phyloP scores from a whole-genome alignment of 768 basidiomycete species.

The Boletus bicolor region DNA sequence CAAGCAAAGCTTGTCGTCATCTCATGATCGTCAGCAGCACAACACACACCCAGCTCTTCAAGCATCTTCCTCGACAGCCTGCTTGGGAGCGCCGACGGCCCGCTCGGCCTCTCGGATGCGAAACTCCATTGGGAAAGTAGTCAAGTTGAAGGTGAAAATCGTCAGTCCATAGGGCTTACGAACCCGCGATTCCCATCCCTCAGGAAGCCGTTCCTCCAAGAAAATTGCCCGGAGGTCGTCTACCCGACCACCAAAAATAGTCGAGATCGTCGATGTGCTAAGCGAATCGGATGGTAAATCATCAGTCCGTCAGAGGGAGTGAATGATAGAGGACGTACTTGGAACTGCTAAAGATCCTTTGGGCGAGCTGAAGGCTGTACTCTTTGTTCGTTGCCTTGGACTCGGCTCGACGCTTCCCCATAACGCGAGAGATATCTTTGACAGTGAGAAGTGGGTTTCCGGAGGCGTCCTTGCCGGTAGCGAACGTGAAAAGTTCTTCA shows the following conservation, averaged over 20 bases:
- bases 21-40: background rate
- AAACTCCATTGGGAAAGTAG: slow-evolving; percentile 6
- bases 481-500: slow-evolving; percentile 52
- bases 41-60: background rate
- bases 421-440: slow-evolving; percentile 56
- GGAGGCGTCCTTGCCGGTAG: slow-evolving; percentile 53
- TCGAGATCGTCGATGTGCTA: slow-evolving; percentile 62
- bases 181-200: slow-evolving; percentile 66
- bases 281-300: background rate
- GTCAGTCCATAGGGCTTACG: slow-evolving; percentile 59
- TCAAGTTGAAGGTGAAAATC: slow-evolving; percentile 49
- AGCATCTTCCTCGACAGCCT: background rate
- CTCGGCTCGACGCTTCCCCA: slow-evolving; percentile 59
- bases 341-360: slow-evolving; percentile 62
- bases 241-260: slow-evolving; percentile 61
- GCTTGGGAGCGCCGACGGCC: background rate
- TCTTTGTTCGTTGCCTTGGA: slow-evolving; percentile 50
- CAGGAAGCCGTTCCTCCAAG: slow-evolving; percentile 66
- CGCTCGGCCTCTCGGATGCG: slow-evolving; percentile 19
- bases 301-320: background rate
- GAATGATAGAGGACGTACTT: slow-evolving; percentile 45
- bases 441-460: slow-evolving; percentile 50
- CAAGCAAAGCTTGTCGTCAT: background rate
- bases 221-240: slow-evolving; percentile 53
- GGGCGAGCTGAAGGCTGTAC: slow-evolving; percentile 46